phyloP scores from a whole-genome alignment of 2,329 filamentous ascomycete species.

The Trichoderma simmonsii region DNA sequence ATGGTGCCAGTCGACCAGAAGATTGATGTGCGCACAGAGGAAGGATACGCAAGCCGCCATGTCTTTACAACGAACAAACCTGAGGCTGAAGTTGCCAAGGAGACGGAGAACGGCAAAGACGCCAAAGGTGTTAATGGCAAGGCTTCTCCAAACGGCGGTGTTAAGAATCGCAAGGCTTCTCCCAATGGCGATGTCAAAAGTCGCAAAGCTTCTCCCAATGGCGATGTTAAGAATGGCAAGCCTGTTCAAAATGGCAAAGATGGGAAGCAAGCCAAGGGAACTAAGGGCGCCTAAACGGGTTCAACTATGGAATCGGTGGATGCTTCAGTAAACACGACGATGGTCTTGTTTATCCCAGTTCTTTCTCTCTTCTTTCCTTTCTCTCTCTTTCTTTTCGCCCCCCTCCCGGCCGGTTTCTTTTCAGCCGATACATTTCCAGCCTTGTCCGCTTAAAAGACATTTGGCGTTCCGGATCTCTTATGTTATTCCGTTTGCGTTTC shows the following conservation, averaged over 20 bases:
- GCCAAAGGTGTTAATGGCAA: not conserved
- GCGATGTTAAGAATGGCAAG: not conserved
- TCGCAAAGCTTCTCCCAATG: not conserved
- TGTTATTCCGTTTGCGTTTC: not conserved
- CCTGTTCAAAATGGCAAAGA: not conserved
- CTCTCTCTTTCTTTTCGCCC: not conserved
- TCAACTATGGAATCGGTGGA: not conserved
- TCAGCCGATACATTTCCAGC: not conserved
- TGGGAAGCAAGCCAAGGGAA: not conserved
- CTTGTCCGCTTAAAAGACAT: not conserved
- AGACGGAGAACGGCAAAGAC: not conserved
- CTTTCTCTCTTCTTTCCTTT: not conserved
- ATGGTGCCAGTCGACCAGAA: slow-evolving; percentile 72
- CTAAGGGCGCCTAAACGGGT: not conserved
- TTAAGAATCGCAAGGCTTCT: not conserved
- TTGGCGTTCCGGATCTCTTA: not conserved
- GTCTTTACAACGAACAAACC: slow-evolving; percentile 31
- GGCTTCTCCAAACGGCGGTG: too few species aligned
- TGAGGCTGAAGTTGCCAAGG: not conserved
- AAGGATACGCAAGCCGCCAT: slow-evolving; percentile 37
- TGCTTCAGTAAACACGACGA: not conserved
- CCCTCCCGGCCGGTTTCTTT: not conserved
- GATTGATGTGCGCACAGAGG: slow-evolving; percentile 50
- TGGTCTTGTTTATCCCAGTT: not conserved
- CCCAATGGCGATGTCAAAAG: not conserved